phyloP scores from a whole-genome alignment of 176 grass and related monocot genomes.

The Avena sativa region DNA sequence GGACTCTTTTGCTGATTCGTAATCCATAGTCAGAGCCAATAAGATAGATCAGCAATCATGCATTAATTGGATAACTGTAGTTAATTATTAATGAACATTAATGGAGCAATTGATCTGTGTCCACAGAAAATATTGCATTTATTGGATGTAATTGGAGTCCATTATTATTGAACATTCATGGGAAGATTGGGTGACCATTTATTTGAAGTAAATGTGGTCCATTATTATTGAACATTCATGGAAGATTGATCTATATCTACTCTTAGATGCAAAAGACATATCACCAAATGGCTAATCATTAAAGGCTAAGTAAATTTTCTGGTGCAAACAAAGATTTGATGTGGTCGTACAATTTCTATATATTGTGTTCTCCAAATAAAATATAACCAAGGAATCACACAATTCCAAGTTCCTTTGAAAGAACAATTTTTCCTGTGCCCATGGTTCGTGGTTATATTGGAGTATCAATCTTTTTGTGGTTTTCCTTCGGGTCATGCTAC shows the following conservation, averaged over 20 bases:
- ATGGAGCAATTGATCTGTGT: background rate
- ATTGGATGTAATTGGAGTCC: background rate
- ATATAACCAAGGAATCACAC: background rate
- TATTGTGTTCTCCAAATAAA: background rate
- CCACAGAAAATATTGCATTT: background rate
- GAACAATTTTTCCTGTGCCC: no score
- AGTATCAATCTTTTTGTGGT: background rate
- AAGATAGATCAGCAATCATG: background rate
- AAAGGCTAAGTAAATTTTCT: background rate
- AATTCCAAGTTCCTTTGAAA: background rate
- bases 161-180: background rate
- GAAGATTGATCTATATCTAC: background rate
- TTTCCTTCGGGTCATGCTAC: background rate
- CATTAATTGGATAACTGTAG: background rate
- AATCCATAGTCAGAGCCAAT: background rate
- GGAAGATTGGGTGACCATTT: background rate
- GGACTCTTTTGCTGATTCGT: background rate
- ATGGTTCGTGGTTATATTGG: slow-evolving; percentile 8
- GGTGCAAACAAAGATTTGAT: background rate
- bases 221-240: background rate
- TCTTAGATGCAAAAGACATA: background rate
- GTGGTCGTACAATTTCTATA: background rate
- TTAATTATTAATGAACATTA: background rate
- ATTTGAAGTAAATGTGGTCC: background rate
- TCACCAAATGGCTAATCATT: background rate